phyloP scores from a whole-genome alignment of 1,284 basidiomycete species.

The Apiotrichum akiyoshidainum region DNA sequence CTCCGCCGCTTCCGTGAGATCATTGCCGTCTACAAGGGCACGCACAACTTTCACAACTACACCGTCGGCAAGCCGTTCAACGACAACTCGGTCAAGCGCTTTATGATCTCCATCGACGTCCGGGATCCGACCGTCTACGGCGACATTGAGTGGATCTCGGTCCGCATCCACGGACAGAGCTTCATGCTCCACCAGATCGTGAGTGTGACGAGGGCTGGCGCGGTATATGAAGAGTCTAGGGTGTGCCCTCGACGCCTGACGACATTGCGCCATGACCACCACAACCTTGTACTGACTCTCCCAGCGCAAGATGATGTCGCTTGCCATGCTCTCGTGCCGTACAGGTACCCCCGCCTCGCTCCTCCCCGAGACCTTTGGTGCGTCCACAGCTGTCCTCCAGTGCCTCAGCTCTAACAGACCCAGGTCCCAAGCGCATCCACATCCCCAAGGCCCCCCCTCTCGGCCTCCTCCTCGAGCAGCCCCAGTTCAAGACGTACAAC shows the following conservation, averaged over 20 bases:
- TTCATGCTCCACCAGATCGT: slow-evolving; percentile 95
- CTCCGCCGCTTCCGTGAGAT: slow-evolving; percentile 60
- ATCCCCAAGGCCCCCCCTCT: slow-evolving; percentile 96
- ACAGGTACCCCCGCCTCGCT: slow-evolving; percentile 70
- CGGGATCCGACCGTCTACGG: slow-evolving; percentile 77
- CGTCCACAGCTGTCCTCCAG: slow-evolving; percentile 6
- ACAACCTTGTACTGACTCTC: background rate
- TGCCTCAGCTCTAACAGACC: background rate
- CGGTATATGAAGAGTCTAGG: too few species aligned
- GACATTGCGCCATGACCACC: too few species aligned
- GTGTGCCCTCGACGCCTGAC: too few species aligned
- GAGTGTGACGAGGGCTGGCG: slow-evolving; percentile 16
- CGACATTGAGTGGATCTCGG: slow-evolving; percentile 90
- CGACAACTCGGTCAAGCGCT: slow-evolving; percentile 74
- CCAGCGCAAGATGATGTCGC: slow-evolving; percentile 96
- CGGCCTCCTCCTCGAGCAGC: slow-evolving; percentile 89
- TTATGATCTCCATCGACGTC: slow-evolving; percentile 82
- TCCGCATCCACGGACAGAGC: slow-evolving; percentile 92
- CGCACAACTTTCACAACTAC: slow-evolving; percentile 92
- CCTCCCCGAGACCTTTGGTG: slow-evolving; percentile 58
- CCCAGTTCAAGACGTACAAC: slow-evolving; percentile 67
- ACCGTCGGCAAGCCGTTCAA: slow-evolving; percentile 82
- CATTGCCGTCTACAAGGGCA: slow-evolving; percentile 67
- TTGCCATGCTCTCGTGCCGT: slow-evolving; percentile 72
- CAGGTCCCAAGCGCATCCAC: slow-evolving; percentile 69